Evolutionary conservation across 202 grass and related monocot genomes (phyloP).

Genomic region (Schoenoplectus tabernaemontani): DNA sequence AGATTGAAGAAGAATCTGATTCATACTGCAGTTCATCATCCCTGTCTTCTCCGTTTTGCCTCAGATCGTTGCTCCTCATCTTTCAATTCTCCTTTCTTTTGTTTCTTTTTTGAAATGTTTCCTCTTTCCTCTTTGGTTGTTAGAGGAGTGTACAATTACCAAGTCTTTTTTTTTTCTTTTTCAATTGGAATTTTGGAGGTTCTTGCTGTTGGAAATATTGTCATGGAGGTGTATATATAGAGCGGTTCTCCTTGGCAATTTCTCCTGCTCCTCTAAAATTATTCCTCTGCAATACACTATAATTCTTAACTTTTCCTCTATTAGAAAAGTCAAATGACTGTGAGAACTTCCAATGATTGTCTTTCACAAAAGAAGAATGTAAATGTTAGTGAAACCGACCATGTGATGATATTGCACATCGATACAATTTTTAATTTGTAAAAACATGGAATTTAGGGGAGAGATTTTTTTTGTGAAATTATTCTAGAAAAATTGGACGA

Average conservation of each 20-base stretch:
- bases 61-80: not conserved
- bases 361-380: not conserved
- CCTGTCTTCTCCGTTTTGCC: slow-evolving; percentile 26
- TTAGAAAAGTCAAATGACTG: not conserved
- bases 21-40: slow-evolving; percentile 45
- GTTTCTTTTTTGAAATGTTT: not conserved
- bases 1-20: slow-evolving; percentile 54
- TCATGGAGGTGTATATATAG: slow-evolving; percentile 8
- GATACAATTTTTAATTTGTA: not conserved
- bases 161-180: not conserved
- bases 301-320: not conserved
- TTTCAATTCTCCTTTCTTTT: slow-evolving; percentile 15
- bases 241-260: not conserved
- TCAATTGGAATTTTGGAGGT: not conserved
- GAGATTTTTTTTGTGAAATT: not conserved
- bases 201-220: not conserved
- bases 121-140: not conserved
- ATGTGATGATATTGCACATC: not conserved
- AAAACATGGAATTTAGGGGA: not conserved
- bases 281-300: not conserved
- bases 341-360: not conserved
- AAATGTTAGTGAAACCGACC: not conserved
- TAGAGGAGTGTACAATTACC: not conserved
- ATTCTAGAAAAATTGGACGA: slow-evolving; percentile 7
- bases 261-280: not conserved